Evolutionary conservation across 1,284 basidiomycete species (phyloP), one percentile per base, ranked within the genome.

Genomic region (Porodaedalea pini): DNA sequence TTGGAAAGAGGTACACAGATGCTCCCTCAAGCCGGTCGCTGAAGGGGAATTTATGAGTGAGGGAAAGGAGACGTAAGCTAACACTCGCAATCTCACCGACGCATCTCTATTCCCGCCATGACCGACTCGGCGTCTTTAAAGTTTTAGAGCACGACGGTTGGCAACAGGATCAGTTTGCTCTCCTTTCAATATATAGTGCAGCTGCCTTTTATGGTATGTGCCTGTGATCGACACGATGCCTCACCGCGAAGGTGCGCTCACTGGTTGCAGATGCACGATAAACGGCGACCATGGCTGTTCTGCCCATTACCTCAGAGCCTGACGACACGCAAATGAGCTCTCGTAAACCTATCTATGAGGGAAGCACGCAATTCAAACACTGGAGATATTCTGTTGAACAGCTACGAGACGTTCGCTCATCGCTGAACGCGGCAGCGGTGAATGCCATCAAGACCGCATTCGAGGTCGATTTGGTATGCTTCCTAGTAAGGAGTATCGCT

Each of bases 311-410:
- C n/a, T 21, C 40, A 29, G 29, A 51, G 15, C 21, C 51, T 31
- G 51, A 58, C 27, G 19, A 13, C 29, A 10, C 41, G 21, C 50
- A 53, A 41, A 8, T 31, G 3, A n/a, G 17, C 10, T 31, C 44
- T n/a, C 37, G 43, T 6, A 52, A 19, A 50, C 67, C 74, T 2
- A 68, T 93, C 4, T 96, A 91, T 67, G 85, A 94, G 67, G 84
- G 82, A 56, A 91, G 90, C 61, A 92, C 92, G 0, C 94, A 97
- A 69, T 95, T 79, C 72, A 80, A 76, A 61, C 86, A 94, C 69
- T 98, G 94, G 94, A 77, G 93, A 48, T 95, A 86, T 72, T 94
- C 93, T 0, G 72, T 75, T 21, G 78, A 83, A 51, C 75, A 82
- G 57, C 79, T 98, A 2, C 73, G 67, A 2, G 65, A 75, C 7